Evolutionary conservation across 352 stramenopile species (phyloP).

Genomic region (Globisporangium splendens): DNA sequence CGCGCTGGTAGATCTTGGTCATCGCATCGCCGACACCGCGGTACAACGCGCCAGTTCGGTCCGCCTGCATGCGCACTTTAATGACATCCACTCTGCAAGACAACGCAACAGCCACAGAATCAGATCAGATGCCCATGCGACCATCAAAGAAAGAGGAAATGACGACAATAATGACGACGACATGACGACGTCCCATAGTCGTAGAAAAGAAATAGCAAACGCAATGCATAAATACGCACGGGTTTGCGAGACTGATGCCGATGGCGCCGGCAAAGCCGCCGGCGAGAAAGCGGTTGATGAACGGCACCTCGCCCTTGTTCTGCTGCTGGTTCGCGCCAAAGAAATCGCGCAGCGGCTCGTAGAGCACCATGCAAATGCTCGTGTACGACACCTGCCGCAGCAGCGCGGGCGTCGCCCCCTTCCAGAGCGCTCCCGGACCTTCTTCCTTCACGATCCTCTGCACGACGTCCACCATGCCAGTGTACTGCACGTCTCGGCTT

Average conservation of each 20-base stretch:
- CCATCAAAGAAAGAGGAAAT: constrained; percentile 4
- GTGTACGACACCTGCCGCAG: constrained; percentile 85
- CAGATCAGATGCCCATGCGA: constrained; percentile 4
- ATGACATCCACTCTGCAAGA: constrained; percentile 78
- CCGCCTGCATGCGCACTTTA: constrained; percentile 85
- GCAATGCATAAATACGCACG: constrained; percentile 43
- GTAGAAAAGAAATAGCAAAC: not conserved
- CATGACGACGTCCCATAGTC: too few relatives aligned
- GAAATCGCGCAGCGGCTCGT: constrained; percentile 77
- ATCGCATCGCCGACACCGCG: constrained; percentile 66
- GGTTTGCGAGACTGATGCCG: constrained; percentile 79
- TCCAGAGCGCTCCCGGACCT: constrained; percentile 63
- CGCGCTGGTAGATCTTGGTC: constrained; percentile 65
- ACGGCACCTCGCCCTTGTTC: constrained; percentile 46
- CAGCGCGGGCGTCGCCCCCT: constrained; percentile 71
- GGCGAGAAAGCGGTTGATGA: constrained; percentile 78
- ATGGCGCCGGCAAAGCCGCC: constrained; percentile 76
- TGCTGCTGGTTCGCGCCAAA: constrained; percentile 44
- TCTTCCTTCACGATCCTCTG: constrained; percentile 71
- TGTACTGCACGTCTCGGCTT: constrained; percentile 40
- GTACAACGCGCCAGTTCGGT: constrained; percentile 67
- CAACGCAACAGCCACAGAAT: constrained; percentile 9
- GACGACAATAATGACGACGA: not conserved
- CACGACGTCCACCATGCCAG: constrained; percentile 68
- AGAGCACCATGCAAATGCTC: constrained; percentile 84